Base-by-base conservation (phyloP, 1,284 basidiomycete species). In the Polyporus tsugae region DNA sequence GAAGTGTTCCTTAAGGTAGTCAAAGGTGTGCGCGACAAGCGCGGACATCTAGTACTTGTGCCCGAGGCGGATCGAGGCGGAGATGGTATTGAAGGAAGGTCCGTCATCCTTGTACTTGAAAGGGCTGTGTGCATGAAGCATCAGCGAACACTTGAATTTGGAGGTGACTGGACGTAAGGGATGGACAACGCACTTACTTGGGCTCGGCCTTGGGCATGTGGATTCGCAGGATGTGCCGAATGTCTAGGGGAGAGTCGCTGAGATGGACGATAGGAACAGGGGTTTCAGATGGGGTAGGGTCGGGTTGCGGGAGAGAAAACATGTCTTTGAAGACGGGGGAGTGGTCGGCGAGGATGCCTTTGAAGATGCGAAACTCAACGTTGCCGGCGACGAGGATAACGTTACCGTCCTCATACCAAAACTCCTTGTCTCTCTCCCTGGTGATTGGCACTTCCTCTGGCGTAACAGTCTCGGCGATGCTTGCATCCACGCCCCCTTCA, bases 331-430 rank as follows among this genome's bases (percentile, higher is more conserved):
- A 74, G 2, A 76, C 70, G 6, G 63, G 35, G 0, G 75, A 75
- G n/a, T 71, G 69, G 13, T 57, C 59, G 3, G 66, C 62, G 6
- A 76, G 65, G 19, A 76, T 15, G 17, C 75, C 67, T 17, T 60
- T 68, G 46, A 73, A 72, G 1, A 76, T 72, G 22, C 71, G 68
- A 55, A 76, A 77, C 4, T 22, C 60, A 10, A 57, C 63, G 15
- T 39, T 41, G 17, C 63, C 60, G 1, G 74, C 69, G 6, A 71
- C 36, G 3, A 77, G 64, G 13, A 76, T 58, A 13, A 76, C 53
- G 36, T 67, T 75, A 4, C 75, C 75, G 58, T 76, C 75, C 22
- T 68, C 60, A 35, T 46, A 69, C 74, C 74, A 76, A n/a, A 76
- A 53, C 35, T 69, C 64, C 49, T 55, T 44, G 10, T 49, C 46